Evolutionary conservation across 352 stramenopile genomes (phyloP).

Genomic region (Globisporangium echinulatum): DNA sequence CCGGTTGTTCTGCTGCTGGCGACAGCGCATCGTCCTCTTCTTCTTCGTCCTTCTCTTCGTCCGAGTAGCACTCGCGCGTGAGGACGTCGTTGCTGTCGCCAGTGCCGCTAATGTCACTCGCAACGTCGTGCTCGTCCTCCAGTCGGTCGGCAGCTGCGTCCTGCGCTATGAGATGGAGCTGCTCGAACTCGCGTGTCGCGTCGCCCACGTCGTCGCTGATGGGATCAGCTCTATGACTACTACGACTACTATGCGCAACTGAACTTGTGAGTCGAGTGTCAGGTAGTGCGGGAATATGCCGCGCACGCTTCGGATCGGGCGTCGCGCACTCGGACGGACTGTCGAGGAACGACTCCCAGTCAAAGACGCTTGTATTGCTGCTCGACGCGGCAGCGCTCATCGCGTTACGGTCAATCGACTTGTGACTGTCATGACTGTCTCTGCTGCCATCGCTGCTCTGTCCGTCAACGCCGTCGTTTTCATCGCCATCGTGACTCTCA

Average conservation of each 20-base stretch:
- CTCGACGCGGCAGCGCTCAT: slow-evolving; percentile 7
- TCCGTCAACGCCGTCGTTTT: slow-evolving; percentile 7
- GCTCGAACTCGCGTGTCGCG: slow-evolving; percentile 3
- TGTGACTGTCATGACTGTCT: background rate
- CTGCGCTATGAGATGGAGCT: background rate
- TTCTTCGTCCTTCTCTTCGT: slow-evolving; percentile 19
- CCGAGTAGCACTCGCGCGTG: slow-evolving; percentile 5
- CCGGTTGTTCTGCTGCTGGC: background rate
- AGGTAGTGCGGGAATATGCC: slow-evolving; percentile 5
- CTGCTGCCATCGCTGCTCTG: background rate
- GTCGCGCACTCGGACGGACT: slow-evolving; percentile 34
- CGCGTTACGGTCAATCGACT: background rate
- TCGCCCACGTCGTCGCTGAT: background rate
- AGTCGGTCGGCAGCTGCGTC: background rate
- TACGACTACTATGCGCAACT: too few relatives aligned
- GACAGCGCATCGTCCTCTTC: slow-evolving; percentile 24
- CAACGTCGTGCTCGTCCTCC: slow-evolving; percentile 4
- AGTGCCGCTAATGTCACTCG: too few relatives aligned
- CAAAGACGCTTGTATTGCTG: slow-evolving; percentile 22
- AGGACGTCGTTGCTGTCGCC: slow-evolving; percentile 1
- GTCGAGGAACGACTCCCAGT: slow-evolving; percentile 67
- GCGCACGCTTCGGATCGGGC: slow-evolving; percentile 16
- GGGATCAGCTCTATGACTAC: too few relatives aligned
- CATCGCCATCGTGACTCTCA: background rate
- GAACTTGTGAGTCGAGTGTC: background rate